Evolutionary conservation across 805 yeast species (phyloP).

Genomic region (Yarrowia keelungensis): DNA sequence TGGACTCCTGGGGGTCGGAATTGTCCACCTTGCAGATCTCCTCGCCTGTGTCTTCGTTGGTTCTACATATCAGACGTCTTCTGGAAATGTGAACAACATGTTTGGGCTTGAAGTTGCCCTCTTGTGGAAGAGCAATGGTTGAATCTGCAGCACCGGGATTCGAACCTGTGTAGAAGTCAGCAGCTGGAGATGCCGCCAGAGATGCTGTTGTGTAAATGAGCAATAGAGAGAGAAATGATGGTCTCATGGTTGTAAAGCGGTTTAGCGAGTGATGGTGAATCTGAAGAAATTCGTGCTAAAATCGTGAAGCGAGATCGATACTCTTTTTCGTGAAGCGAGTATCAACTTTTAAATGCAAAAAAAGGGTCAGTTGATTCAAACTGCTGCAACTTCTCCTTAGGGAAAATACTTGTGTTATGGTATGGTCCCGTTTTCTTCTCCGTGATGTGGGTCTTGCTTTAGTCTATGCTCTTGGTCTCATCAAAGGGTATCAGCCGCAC

Average conservation of each 20-base stretch:
- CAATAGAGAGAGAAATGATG: conserved; percentile 3
- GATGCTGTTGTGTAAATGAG: neutral
- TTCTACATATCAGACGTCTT: conserved; percentile 20
- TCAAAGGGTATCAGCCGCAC: conserved; percentile 16
- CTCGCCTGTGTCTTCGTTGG: conserved; percentile 28
- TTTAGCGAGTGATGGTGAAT: too few species aligned
- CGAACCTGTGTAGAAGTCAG: conserved; percentile 18
- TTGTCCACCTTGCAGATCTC: conserved; percentile 35
- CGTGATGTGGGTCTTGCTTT: neutral
- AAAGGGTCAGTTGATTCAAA: neutral
- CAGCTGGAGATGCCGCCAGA: neutral
- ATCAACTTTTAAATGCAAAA: neutral
- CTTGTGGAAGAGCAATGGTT: neutral
- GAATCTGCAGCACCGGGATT: conserved; percentile 4
- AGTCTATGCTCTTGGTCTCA: conserved; percentile 21
- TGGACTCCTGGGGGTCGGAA: conserved; percentile 22
- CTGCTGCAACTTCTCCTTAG: conserved; percentile 1
- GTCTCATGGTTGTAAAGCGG: conserved; percentile 1
- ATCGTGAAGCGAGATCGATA: too few species aligned
- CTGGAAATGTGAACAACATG: conserved; percentile 13
- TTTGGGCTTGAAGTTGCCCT: conserved; percentile 6
- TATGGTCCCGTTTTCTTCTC: neutral
- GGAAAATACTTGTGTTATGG: conserved; percentile 16
- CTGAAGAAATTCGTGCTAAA: too few species aligned
- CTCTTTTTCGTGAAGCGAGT: neutral